Base-by-base conservation (phyloP, 2,329 filamentous ascomycete genomes). In the Arachnomyces sp. region DNA sequence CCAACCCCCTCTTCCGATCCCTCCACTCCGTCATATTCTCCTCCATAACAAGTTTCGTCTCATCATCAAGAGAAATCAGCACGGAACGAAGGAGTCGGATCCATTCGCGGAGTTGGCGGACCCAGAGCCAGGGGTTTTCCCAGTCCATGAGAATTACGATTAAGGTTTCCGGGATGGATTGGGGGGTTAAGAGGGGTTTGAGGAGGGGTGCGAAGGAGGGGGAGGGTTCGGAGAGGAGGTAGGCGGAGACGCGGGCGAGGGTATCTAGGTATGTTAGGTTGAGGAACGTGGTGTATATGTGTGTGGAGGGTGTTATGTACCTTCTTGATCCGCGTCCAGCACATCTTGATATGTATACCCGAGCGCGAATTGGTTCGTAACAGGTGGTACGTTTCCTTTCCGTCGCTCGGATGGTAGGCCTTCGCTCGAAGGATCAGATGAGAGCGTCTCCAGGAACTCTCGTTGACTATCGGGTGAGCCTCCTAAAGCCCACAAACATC, bases 261-360 rank as follows among this genome's bases (percentile, higher is more conserved):
- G 83, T 90, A 66, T 95, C 89, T 90, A 44, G 20, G 20, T 25
- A 25, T 29, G 37, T 56, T 35, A 38, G n/a, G 13, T 16, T 31
- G 15, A 16, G 6, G 28, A 43, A 43, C 25, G 7, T 37, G 37
- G 28, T 14, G 7, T 15, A 38, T 30, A 20, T 15, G 13, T 28
- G 31, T 30, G 33, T n/a, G 14, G 31, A 35, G 14, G 2, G 14
- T 13, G 15, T 14, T 30, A 55, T 63, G 43, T 64, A 88, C 85
- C 85, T 72, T 95, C 90, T 62, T 94, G 88, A 59, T 95, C 89
- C 42, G 86, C 83, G 63, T 95, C 89, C 29, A 94, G 73, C 29
- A 95, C 87, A 64, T 95, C 87, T 60, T 93, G 87, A 65, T 94
- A 95, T 39, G 89, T 94, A 61, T 95, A 95, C 38, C 89, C 89